Evolutionary conservation across 2,329 filamentous ascomycete genomes (phyloP).

Genomic region (Tolypocladium cylindrosporum): DNA sequence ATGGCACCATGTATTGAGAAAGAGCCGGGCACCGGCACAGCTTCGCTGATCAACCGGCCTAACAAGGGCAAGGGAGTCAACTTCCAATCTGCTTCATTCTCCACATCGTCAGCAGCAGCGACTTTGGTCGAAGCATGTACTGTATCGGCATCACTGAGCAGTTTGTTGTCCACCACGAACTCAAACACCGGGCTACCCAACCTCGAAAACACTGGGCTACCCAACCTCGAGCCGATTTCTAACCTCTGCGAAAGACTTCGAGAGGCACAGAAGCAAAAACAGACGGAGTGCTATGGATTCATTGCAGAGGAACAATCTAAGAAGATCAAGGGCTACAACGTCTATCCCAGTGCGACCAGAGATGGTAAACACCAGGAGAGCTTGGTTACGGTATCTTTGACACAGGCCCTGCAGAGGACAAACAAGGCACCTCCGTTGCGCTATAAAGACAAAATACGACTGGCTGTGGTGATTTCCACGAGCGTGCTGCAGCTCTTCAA

Average conservation of each 20-base stretch:
- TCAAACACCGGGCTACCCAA: neutral
- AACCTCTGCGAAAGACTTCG: neutral
- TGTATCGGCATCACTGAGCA: neutral
- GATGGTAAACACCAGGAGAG: neutral
- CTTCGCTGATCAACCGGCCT: neutral
- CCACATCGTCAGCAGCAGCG: neutral
- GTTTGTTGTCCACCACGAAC: neutral
- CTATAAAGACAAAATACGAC: constrained; percentile 5
- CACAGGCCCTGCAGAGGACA: neutral
- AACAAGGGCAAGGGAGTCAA: neutral
- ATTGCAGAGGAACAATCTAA: neutral
- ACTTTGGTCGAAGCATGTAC: neutral
- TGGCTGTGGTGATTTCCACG: constrained; percentile 9
- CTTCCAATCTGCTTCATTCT: neutral
- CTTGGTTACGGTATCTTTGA: neutral
- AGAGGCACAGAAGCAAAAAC: neutral
- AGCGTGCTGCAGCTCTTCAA: constrained; percentile 13
- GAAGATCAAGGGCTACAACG: neutral
- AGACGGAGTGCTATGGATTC: neutral
- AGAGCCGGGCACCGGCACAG: neutral
- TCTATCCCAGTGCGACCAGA: neutral
- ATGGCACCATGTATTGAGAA: neutral
- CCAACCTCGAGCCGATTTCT: neutral
- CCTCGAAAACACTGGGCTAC: neutral
- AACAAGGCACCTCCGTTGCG: neutral